Evolutionary conservation across 2,329 filamentous ascomycete species (phyloP).

Genomic region (Aotearoamyces nothofagi): DNA sequence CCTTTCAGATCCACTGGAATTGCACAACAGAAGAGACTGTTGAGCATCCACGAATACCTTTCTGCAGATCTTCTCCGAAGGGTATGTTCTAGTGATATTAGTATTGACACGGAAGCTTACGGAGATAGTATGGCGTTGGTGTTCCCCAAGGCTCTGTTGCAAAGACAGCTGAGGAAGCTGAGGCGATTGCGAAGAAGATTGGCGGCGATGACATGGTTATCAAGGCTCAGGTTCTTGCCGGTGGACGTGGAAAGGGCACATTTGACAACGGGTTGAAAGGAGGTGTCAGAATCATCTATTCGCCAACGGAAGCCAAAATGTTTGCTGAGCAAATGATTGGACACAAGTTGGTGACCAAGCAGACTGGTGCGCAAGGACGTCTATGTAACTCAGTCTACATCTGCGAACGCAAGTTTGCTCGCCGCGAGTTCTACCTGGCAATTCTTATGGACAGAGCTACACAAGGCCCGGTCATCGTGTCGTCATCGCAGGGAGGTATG

Average conservation of each 20-base stretch:
- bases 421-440: conserved; percentile 96
- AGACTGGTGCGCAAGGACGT: conserved; percentile 85
- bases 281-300: conserved; percentile 97
- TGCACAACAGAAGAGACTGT: conserved; percentile 66
- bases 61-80: conserved; percentile 79
- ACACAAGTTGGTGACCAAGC: conserved; percentile 98
- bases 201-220: conserved; percentile 96
- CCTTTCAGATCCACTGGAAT: conserved; percentile 44
- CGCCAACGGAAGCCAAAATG: conserved; percentile 74
- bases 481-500: conserved; percentile 97
- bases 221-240: conserved; percentile 97
- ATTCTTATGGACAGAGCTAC: conserved; percentile 93
- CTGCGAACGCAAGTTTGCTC: conserved; percentile 98
- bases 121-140: conserved; percentile 75
- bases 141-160: conserved; percentile 86
- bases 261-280: conserved; percentile 99
- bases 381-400: conserved; percentile 98
- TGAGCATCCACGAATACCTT: conserved; percentile 97
- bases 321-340: conserved; percentile 99
- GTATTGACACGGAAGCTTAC: conserved; percentile 13
- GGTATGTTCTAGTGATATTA: conserved; percentile 25
- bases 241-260: conserved; percentile 91
- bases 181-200: conserved; percentile 79
- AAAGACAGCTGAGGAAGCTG: conserved; percentile 70
- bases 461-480: conserved; percentile 89